A percentile compares a stretch with the other conserved stretches of the same genome.
Conservation (phyloP, 345 rosid genomes). For the Acer campestre region DNA sequence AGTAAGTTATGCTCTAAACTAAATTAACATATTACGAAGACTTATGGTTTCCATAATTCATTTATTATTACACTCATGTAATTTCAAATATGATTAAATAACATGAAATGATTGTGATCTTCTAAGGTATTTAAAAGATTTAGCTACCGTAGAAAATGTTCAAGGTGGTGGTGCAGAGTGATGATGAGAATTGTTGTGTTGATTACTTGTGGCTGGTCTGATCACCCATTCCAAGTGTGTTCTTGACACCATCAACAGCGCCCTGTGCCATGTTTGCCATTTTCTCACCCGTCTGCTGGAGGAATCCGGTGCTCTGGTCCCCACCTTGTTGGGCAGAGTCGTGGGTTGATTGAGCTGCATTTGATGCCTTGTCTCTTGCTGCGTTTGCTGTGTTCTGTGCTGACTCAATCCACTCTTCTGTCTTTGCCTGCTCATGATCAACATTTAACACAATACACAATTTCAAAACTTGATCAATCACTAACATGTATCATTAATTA, state of each 20-base stretch:
- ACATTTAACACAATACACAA: background rate
- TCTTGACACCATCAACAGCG: conserved; percentile 10
- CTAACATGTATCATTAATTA: no score
- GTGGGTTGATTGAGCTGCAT: conserved; percentile 5
- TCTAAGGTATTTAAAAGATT: no score
- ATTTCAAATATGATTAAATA: no score
- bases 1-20: no score
- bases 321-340: background rate
- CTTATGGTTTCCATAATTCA: no score
- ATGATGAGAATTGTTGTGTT: background rate
- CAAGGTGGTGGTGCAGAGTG: background rate
- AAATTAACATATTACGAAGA: no score
- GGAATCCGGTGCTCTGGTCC: background rate
- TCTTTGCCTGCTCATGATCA: background rate
- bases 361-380: conserved; percentile 28
- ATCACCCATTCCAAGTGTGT: conserved; percentile 3
- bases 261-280: background rate
- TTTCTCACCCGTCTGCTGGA: conserved; percentile 9
- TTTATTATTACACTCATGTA: no score
- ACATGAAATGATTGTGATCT: no score
- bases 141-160: no score
- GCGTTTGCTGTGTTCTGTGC: conserved; percentile 21
- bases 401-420: conserved; percentile 3
- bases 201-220: background rate
- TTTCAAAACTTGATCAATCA: background rate